phyloP scores from a whole-genome alignment of 257 asterid genomes.

The Jaltomata sinuosa region DNA sequence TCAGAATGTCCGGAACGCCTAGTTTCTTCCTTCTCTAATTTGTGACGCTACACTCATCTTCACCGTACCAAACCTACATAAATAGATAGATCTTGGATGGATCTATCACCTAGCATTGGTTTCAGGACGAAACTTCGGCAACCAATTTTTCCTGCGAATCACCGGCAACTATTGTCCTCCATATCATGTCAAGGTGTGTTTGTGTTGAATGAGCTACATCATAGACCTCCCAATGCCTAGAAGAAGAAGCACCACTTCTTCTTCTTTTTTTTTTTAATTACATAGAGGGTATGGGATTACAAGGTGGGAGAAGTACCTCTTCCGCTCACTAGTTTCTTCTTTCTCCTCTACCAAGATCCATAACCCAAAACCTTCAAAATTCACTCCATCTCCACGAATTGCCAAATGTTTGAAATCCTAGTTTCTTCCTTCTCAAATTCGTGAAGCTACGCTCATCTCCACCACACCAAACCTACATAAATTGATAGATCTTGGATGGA shows the following conservation, averaged over 20 bases:
- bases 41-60: neutral
- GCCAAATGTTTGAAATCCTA: too few species aligned
- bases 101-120: neutral
- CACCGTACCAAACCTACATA: neutral
- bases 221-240: slow-evolving; percentile 95
- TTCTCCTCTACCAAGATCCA: neutral
- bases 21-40: neutral
- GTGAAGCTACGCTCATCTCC: too few species aligned
- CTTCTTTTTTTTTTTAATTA: neutral
- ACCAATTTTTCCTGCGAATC: neutral
- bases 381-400: neutral
- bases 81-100: neutral
- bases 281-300: neutral
- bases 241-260: slow-evolving; percentile 81
- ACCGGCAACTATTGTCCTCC: slow-evolving; percentile 40
- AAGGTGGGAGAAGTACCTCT: neutral
- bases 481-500: too few species aligned
- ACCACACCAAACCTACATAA: too few species aligned
- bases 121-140: neutral
- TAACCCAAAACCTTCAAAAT: neutral
- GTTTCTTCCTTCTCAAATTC: too few species aligned
- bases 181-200: slow-evolving; percentile 82
- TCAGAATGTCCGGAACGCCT: neutral
- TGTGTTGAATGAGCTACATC: slow-evolving; percentile 91
- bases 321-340: neutral